Evolutionary conservation across 257 asterid genomes (phyloP).

Genomic region (Jacaranda copaia): DNA sequence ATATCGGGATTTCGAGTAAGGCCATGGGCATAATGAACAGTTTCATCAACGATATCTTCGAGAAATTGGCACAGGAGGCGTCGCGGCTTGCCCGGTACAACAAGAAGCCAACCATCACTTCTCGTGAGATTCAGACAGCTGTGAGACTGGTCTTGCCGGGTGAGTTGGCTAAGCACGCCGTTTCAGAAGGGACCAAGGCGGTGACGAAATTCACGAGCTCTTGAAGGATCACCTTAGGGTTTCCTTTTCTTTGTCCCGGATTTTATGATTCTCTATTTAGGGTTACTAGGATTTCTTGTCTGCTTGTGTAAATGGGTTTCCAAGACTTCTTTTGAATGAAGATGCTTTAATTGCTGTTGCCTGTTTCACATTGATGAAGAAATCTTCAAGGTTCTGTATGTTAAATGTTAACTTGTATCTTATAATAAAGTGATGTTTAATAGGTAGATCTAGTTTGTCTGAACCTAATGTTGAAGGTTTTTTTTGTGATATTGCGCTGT

Average conservation of each 20-base stretch:
- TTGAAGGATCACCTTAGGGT: conserved; percentile 9
- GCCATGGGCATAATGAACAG: conserved; percentile 91
- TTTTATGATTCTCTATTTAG: not conserved
- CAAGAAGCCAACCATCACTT: conserved; percentile 80
- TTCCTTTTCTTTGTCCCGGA: no score
- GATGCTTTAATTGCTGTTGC: not conserved
- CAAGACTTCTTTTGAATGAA: not conserved
- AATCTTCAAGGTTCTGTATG: no score
- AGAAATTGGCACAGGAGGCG: conserved; percentile 76
- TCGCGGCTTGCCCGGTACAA: conserved; percentile 67
- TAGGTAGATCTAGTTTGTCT: no score
- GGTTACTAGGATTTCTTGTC: not conserved
- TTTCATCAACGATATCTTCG: conserved; percentile 76
- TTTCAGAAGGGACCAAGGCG: conserved; percentile 75
- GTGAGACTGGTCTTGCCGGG: conserved; percentile 71
- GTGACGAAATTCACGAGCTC: conserved; percentile 75
- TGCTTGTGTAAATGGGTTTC: not conserved
- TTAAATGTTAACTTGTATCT: no score
- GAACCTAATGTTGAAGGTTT: no score
- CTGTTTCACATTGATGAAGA: no score
- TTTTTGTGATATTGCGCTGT: no score
- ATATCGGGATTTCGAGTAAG: conserved; percentile 79
- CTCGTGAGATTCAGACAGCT: conserved; percentile 78
- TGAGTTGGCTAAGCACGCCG: conserved; percentile 74
- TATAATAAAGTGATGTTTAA: no score